Evolutionary conservation across 2,329 filamentous ascomycete genomes (phyloP).

Genomic region (Niveomyces coronatus): DNA sequence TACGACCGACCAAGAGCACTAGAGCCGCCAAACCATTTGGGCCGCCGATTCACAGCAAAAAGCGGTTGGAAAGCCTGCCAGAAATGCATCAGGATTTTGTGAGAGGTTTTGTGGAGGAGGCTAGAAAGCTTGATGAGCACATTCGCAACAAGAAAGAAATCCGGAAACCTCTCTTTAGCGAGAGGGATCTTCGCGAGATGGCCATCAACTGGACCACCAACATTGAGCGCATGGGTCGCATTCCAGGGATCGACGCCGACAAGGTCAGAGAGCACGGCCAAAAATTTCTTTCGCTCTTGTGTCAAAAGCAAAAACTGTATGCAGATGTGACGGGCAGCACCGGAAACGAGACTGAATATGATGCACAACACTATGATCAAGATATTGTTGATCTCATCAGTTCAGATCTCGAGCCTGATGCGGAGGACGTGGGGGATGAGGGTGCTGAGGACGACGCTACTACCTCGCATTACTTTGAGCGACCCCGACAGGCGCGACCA

Average conservation of each 20-base stretch:
- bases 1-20: conserved; percentile 1
- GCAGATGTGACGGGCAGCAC: conserved; percentile 36
- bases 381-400: conserved; percentile 48
- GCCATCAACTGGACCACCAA: conserved; percentile 56
- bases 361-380: conserved; percentile 16
- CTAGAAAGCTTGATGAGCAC: conserved; percentile 47
- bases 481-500: conserved; percentile 12
- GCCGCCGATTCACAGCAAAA: conserved; percentile 48
- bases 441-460: conserved; percentile 19
- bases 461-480: conserved; percentile 38
- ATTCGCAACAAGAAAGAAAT: conserved; percentile 50
- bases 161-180: conserved; percentile 54
- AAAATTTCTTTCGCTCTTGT: conserved; percentile 50
- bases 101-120: conserved; percentile 53
- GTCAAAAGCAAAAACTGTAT: conserved; percentile 35
- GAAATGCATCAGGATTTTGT: conserved; percentile 54
- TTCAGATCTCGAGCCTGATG: conserved; percentile 29
- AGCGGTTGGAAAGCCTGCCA: conserved; percentile 41
- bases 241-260: conserved; percentile 51
- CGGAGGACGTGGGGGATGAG: conserved; percentile 26
- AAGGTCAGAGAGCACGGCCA: conserved; percentile 53
- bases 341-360: conserved; percentile 11
- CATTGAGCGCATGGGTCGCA: conserved; percentile 49
- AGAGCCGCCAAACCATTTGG: conserved; percentile 28
- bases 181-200: conserved; percentile 62